phyloP scores from a whole-genome alignment of 768 basidiomycete species.

The Gelatoporia subvermispora region DNA sequence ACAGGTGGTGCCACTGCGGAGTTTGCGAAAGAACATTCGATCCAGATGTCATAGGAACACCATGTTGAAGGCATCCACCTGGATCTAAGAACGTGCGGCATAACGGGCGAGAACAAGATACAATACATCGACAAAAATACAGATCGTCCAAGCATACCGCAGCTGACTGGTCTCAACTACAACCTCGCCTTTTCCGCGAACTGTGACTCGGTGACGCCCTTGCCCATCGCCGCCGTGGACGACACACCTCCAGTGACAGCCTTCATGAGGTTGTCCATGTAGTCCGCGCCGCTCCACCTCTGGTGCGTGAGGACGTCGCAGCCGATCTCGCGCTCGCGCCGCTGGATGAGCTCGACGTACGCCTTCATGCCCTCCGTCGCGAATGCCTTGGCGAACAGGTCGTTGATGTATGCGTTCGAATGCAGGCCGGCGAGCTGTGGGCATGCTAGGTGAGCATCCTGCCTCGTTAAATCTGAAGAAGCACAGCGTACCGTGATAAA shows the following conservation, averaged over 20 bases:
- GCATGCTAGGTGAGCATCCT: neutral
- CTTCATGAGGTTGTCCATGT: slow-evolving; percentile 86
- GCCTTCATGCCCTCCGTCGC: slow-evolving; percentile 98
- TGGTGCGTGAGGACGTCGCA: slow-evolving; percentile 98
- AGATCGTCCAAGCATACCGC: too few relatives aligned
- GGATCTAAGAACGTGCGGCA: too few relatives aligned
- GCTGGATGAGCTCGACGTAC: slow-evolving; percentile 92
- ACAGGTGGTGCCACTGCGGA: too few relatives aligned
- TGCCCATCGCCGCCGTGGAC: slow-evolving; percentile 98
- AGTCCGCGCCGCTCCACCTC: slow-evolving; percentile 97
- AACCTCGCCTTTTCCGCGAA: slow-evolving; percentile 47
- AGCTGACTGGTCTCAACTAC: slow-evolving; percentile 16
- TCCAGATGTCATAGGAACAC: too few relatives aligned
- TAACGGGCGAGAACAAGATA: too few relatives aligned
- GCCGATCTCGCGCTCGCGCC: slow-evolving; percentile 87
- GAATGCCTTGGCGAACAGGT: slow-evolving; percentile 83
- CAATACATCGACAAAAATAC: too few relatives aligned
- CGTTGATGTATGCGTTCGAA: slow-evolving; percentile 95
- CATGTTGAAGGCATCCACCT: too few relatives aligned
- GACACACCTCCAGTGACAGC: slow-evolving; percentile 97
- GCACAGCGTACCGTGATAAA: slow-evolving; percentile 84
- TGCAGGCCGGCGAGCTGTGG: slow-evolving; percentile 89
- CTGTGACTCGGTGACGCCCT: slow-evolving; percentile 90
- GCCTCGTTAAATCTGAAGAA: neutral
- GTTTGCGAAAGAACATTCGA: too few relatives aligned